These are phyloP conservation scores for Boletus reticulatus DNA, from an alignment of 768 basidiomycete genomes.

Conservation along the genomic window DNA sequence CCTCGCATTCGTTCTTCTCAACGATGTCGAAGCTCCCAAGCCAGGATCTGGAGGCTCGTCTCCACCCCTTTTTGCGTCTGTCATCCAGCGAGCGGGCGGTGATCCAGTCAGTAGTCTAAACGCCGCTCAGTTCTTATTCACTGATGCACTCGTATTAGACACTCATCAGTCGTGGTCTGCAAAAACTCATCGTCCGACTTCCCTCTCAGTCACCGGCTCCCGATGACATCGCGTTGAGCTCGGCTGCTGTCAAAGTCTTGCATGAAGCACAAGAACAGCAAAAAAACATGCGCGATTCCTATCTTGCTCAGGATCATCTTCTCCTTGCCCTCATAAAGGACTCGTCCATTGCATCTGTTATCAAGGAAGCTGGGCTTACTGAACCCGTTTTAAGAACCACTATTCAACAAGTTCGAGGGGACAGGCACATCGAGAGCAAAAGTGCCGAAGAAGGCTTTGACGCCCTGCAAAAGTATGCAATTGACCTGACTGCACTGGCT, in stretches of 20 bases:
- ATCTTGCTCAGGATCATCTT: slow-evolving; percentile 91
- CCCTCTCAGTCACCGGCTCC: slow-evolving; percentile 86
- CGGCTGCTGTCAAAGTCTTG: slow-evolving; percentile 57
- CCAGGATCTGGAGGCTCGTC: slow-evolving; percentile 29
- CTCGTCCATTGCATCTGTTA: slow-evolving; percentile 54
- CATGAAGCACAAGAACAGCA: slow-evolving; percentile 74
- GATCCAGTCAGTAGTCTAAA: slow-evolving; percentile 57
- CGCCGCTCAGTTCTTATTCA: background rate
- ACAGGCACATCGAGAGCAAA: slow-evolving; percentile 80
- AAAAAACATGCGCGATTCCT: slow-evolving; percentile 86
- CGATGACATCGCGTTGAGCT: slow-evolving; percentile 67
- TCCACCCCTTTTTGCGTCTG: slow-evolving; percentile 70
- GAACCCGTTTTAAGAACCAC: slow-evolving; percentile 73
- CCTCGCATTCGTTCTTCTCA: slow-evolving; percentile 76
- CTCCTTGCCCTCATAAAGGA: slow-evolving; percentile 84
- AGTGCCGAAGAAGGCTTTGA: slow-evolving; percentile 92
- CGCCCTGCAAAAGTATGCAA: slow-evolving; percentile 84
- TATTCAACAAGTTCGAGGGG: slow-evolving; percentile 77
- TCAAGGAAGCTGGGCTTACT: slow-evolving; percentile 76
- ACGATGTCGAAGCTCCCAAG: slow-evolving; percentile 49
- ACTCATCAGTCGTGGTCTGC: slow-evolving; percentile 64
- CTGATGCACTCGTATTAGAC: slow-evolving; percentile 33
- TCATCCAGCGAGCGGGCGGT: slow-evolving; percentile 81
- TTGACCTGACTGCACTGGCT: slow-evolving; percentile 84
- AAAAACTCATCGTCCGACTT: slow-evolving; percentile 75